Base-by-base conservation (phyloP, 768 basidiomycete species). In the Pisolithus orientalis region DNA sequence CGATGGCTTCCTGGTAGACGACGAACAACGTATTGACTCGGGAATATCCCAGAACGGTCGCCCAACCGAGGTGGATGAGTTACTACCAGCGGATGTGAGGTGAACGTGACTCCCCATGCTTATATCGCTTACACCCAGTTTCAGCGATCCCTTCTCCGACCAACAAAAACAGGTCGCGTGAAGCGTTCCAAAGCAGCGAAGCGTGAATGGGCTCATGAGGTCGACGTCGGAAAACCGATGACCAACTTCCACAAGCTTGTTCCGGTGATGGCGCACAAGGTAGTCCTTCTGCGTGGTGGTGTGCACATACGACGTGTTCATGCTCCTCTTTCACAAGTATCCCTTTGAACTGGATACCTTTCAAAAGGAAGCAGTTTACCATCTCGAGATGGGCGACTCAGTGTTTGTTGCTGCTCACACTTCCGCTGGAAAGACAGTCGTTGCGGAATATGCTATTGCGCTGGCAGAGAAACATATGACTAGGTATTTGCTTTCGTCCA, bases 371-470 rank as follows among this genome's bases (percentile, higher is more conserved):
- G 96, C 96, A 1, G 91, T 98, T 6, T 96, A 96, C 69, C 94
- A 96, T 69, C 78, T 99, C 16, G 96, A 99, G 68, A 83, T 90
- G 76, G 96, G 94, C 8, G 91, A 99, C 59, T 95, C 93, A 11
- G 95, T 99, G 16, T 99, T 99, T 65, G 94, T 99, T n/a, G 96
- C 96, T 13, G 96, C 96, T 5, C 96, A 99, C 70, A 99, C 96
- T 4, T 94, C 91, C n/a, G 96, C 96, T 14, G 96, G 96, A 32
- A 99, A 99, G 71, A 99, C 96, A 1, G 96, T 98, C 16, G 96
- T 99, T 7, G 96, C 96, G 0, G 96, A 99, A 64, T 99, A 98
- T 67, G 96, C 96, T 2, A 98, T 99, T 60, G 90, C 94, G 5
- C 77, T 99, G 8, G 95, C 96, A 5, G 89, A 86, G 58, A 94